Percentiles rank a stretch among this genome's conserved stretches.
Conservation (phyloP, 177 flowering plant species). For the Vitis hybrid region DNA sequence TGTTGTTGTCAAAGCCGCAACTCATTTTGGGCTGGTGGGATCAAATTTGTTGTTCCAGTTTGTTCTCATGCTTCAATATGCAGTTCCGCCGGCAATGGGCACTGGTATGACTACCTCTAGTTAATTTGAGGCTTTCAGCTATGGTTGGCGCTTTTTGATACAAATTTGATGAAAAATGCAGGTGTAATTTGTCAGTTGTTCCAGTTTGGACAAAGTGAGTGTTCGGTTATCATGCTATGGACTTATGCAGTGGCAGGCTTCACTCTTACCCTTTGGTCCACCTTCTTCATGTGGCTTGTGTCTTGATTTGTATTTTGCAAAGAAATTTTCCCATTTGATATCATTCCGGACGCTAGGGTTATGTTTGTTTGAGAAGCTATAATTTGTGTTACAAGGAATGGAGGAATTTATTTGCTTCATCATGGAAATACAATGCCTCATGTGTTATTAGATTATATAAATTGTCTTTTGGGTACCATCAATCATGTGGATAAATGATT, state of each 20-base stretch:
- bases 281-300: constrained; percentile 33
- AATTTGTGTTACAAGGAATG: too few species aligned
- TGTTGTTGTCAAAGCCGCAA: constrained; percentile 20
- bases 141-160: too few species aligned
- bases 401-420: too few species aligned
- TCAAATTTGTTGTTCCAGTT: constrained; percentile 25
- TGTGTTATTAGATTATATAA: too few species aligned
- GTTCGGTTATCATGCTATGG: constrained; percentile 38
- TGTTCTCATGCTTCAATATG: constrained; percentile 30
- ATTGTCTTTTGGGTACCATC: too few species aligned
- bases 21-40: constrained; percentile 17
- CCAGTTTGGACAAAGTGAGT: constrained; percentile 31
- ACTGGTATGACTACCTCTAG: constrained; percentile 15
- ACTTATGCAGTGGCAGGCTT: constrained; percentile 26
- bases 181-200: constrained; percentile 37
- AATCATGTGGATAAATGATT: too few species aligned
- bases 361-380: too few species aligned
- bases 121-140: too few species aligned
- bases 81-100: constrained; percentile 33
- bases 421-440: too few species aligned
- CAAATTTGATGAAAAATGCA: too few species aligned
- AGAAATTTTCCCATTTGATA: too few species aligned
- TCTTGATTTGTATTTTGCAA: not conserved
- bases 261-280: constrained; percentile 33
- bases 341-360: too few species aligned